Percentiles rank a stretch among this genome's conserved stretches.
Evolutionary conservation across 495 filamentous ascomycete species (phyloP).

Genomic region (Aspergillus kassunensis): DNA sequence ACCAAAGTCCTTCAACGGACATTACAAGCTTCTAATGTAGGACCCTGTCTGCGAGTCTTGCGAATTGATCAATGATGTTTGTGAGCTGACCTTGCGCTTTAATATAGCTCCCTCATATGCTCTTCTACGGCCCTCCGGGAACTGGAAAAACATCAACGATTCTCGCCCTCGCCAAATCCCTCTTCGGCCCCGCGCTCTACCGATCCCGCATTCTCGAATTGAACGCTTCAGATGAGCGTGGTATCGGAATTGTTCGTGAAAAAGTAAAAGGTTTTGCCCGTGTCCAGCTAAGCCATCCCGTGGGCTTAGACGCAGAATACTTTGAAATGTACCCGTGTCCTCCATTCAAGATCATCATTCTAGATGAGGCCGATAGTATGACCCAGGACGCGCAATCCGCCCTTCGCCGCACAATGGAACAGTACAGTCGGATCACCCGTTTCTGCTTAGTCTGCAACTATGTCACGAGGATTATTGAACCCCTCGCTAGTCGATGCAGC

Average conservation of each 20-base stretch:
- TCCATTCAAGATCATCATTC: slow-evolving; percentile 96
- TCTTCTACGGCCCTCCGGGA: slow-evolving; percentile 97
- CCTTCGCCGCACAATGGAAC: slow-evolving; percentile 93
- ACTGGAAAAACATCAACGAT: slow-evolving; percentile 99
- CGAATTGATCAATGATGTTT: background rate
- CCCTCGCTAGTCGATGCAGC: slow-evolving; percentile 81
- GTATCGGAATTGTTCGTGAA: slow-evolving; percentile 93
- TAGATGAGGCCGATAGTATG: slow-evolving; percentile 98
- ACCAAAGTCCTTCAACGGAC: slow-evolving; percentile 88
- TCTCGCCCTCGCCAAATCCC: slow-evolving; percentile 91
- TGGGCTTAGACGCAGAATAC: slow-evolving; percentile 58
- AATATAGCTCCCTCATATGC: slow-evolving; percentile 88
- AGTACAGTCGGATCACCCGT: slow-evolving; percentile 89
- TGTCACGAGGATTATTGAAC: slow-evolving; percentile 96
- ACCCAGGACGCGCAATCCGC: slow-evolving; percentile 97
- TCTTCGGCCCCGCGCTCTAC: slow-evolving; percentile 93
- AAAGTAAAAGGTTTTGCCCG: slow-evolving; percentile 98
- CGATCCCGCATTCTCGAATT: slow-evolving; percentile 93
- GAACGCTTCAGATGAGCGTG: slow-evolving; percentile 98
- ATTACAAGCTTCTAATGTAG: slow-evolving; percentile 86
- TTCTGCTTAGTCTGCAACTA: slow-evolving; percentile 99
- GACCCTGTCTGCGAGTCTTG: too few species aligned
- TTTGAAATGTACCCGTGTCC: slow-evolving; percentile 82
- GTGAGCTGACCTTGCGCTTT: background rate
- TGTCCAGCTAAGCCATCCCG: slow-evolving; percentile 83